phyloP scores from a whole-genome alignment of 306 rosid species.

The Prunus campanulata region DNA sequence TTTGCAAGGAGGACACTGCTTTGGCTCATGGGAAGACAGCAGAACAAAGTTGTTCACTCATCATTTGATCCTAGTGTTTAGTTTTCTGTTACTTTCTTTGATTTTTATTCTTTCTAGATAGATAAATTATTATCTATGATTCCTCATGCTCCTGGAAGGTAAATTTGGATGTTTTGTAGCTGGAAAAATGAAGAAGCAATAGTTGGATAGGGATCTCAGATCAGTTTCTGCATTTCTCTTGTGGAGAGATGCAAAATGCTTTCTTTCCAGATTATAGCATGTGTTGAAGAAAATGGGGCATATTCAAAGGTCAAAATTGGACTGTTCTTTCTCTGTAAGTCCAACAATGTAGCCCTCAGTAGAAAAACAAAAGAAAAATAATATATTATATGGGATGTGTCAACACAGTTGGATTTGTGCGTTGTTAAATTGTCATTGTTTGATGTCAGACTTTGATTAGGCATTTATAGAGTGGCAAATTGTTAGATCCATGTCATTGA shows the following conservation, averaged over 20 bases:
- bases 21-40: constrained; percentile 79
- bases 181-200: constrained; percentile 25
- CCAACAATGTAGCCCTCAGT: neutral
- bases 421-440: too few species aligned
- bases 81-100: constrained; percentile 6
- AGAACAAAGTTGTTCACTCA: constrained; percentile 85
- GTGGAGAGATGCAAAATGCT: constrained; percentile 3
- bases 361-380: too few species aligned
- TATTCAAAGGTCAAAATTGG: neutral
- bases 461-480: neutral
- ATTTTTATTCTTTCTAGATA: neutral
- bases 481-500: neutral
- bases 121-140: constrained; percentile 20
- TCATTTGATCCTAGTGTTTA: constrained; percentile 51
- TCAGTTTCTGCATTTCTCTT: constrained; percentile 21
- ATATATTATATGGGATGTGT: too few species aligned
- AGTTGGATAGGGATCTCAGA: constrained; percentile 22
- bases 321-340: neutral
- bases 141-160: constrained; percentile 17
- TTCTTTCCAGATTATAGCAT: constrained; percentile 2
- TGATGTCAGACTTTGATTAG: too few species aligned
- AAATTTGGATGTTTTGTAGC: constrained; percentile 24
- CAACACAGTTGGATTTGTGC: too few species aligned
- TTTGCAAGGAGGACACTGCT: constrained; percentile 84
- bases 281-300: neutral